Evolutionary conservation across 768 basidiomycete genomes (phyloP), one percentile per base, ranked within the genome.

Genomic region (Amanita brunnescens): DNA sequence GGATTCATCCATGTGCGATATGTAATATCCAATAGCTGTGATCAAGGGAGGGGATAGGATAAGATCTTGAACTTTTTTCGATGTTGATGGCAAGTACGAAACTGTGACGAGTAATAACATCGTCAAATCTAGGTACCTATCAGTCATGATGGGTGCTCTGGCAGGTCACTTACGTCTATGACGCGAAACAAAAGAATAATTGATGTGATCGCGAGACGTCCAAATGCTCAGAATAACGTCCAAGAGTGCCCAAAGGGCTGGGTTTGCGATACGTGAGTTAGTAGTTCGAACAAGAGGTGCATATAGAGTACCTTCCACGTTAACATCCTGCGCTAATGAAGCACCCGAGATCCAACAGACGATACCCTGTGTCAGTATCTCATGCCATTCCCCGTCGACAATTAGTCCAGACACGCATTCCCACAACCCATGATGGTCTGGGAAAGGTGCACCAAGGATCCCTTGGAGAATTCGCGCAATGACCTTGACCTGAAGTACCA

Each of bases 181-280:
- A 16, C 77, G 75, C 18, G 79, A 76, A 6, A 91, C 70, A 20
- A 88, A 67, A 0, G 91, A 90, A 63, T 87, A 85, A 55, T 81
- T 87, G 60, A 96, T 74, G 59, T 92, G 86, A 41, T 86, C 85
- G 1, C 80, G 65, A 20, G 83, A 76, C 3, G 85, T 73, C 95
- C 95, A 98, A 0, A 74, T 61, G 5, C 80, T 78, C 6, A 88
- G 61, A 1, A 78, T 64, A 42, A 64, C 69, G 34, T 71, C 64
- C 20, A 86, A 64, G 30, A 85, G 68, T 1, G 64, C 57, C 8
- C 71, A 66, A 12, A 85, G 69, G 14, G 67, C 81, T 80, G 50
- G 51, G 54, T 45, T 56, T 37, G 51, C 53, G 14, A 29, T n/a
- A n/a, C n/a, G 47, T 42, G 7, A 8, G 24, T 42, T 33, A 53